Base-by-base conservation (phyloP, 495 filamentous ascomycete genomes). In the Penicillium ochrochloron region DNA sequence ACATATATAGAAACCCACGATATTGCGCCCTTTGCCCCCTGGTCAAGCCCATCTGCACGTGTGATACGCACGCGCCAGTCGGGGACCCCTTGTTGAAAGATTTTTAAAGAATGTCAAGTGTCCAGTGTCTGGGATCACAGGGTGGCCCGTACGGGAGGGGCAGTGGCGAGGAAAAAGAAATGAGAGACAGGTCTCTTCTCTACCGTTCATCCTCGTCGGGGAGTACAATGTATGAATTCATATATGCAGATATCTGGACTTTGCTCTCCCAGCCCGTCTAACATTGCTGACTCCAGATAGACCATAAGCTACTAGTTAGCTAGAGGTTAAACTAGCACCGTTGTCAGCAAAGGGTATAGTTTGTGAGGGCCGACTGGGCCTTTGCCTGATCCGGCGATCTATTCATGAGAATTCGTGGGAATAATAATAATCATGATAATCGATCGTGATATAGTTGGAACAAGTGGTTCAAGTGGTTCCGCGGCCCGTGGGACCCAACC, bases 41-140 rank as follows among this genome's bases (percentile, higher is more conserved):
- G 29, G 42, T 46, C 42, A 46, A 46, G 42, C 48, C 48, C 23
- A 17, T 17, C 23, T 61, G 57, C 66, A 69, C 59, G 66, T 68
- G 62, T 68, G 31, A 44, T 53, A 63, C 59, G 64, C 67, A 66
- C 64, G 67, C 64, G 57, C 64, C 65, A 60, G 55, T n/a, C 15
- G 46, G 58, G 29, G 61, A 66, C 55, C 61, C 61, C 44, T 10
- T 42, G 67, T 58, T 19, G 51, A 17, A 42, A 31, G 55, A 51
- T 42, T 60, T 51, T 48, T 21, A 48, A 21, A 54, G n/a, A 27
- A 15, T 31, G 25, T 31, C 48, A 31, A 52, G 48, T 50, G 41
- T 44, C n/a, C 44, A 48, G n/a, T 48, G 44, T 48, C 21, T 21
- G 42, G 19, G 42, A 51, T 51, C 25, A 11, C 15, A 5, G 23